Base-by-base conservation (phyloP, 495 filamentous ascomycete genomes). In the Amniculicola lignicola region DNA sequence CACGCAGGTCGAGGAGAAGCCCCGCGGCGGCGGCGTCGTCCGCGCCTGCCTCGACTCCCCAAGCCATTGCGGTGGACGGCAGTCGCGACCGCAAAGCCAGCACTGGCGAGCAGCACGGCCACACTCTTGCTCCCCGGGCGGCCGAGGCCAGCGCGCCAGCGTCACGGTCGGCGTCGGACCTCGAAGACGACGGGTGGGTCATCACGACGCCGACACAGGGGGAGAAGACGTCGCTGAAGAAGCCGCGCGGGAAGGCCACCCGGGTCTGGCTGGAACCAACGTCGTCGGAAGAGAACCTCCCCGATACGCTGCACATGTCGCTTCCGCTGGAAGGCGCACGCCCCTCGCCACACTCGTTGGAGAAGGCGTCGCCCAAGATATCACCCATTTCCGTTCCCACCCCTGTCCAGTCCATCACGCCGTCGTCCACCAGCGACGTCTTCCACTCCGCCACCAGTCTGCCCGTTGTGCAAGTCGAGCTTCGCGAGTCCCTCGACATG, bases 401-500 rank as follows among this genome's bases (percentile, higher is more conserved):
- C n/a, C n/a, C n/a, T n/a, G n/a, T n/a, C n/a, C 7, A 61, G 27
- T 19, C 66, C 67, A 78, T 64, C 67, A 78, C 65, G 33, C 65
- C 64, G 22, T 51, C 58, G 12, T 57, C 44, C n/a, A 38, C 39
- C 10, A 78, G 47, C 57, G 59, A 74, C 62, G 40, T 74, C 59
- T 69, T 75, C 55, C 73, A 75, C 45, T 76, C 77, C 3, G 73
- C 72, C 10, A 72, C 72, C 15, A 76, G 73, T 50, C 62, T 80
- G 23, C 78, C 78, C 25, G 71, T 74, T 10, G 68, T 81, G 22
- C 72, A 70, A 47, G 57, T 80, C 31, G 74, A 81, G 6, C 70
- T 48, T 25, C 44, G 43, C 24, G 62, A 65, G n/a, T 59, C 38
- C 7, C 28, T 41, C 62, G 67, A 21, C 46, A 56, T 61, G 58